Base-by-base conservation (phyloP, 768 basidiomycete species). In the Podaxis sp. region DNA sequence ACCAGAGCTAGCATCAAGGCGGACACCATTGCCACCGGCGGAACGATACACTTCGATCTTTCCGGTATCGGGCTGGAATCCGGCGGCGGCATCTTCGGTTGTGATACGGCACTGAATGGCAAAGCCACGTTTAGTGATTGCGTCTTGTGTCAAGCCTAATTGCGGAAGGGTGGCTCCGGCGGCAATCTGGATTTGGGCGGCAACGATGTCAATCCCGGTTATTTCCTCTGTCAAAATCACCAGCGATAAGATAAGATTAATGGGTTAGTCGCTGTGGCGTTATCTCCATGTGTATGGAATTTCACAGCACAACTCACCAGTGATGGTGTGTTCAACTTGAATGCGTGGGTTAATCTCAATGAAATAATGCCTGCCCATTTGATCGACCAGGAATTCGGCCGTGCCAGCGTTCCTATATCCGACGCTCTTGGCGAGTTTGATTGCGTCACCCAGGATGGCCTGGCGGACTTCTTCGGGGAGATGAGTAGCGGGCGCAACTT, bases 281-380 rank as follows among this genome's bases (percentile, higher is more conserved):
- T 19, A 24, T 19, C 25, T 25, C 49, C 3, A 27, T 50, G 24
- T 15, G 12, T 11, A 4, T 50, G 49, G n/a, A 9, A 22, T 27
- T 52, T 60, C 17, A 38, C 6, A 12, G 12, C 4, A 24, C 12
- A 60, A 63, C 61, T 43, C 64, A 93, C 94, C 94, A 64, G 97
- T 98, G 74, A 98, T 98, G 61, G 97, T 98, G 77, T 98, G 97
- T 73, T 98, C 97, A 77, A 99, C 97, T 76, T 99, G 97, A 70
- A 99, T 98, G 79, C 97, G 94, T 33, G 97, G 95, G 76, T 98
- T 98, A 69, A 99, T 98, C 77, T 99, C 97, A 71, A 99, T 98
- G 79, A 99, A 98, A 78, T 98, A 98, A 76, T 97, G 94, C 68
- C 95, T 84, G 69, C 93, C 94, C 82, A 91, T 86, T 73, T 95